These are phyloP conservation scores for Globisporangium takayamanum DNA, from an alignment of 352 stramenopile genomes.

Conservation along the genomic window DNA sequence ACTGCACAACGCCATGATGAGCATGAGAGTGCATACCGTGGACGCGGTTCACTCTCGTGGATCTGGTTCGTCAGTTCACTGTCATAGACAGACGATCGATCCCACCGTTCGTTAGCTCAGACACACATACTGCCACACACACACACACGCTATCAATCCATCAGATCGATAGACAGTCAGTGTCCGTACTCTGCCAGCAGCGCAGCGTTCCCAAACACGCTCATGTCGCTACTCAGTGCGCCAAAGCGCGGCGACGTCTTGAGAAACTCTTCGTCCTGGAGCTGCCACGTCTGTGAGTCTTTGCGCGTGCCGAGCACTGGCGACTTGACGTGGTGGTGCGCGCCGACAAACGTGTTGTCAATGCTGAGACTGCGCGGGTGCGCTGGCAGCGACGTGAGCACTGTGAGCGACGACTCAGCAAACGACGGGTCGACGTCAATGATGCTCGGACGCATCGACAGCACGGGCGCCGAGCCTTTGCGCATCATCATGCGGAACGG, in stretches of 20 bases:
- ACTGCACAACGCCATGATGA: not conserved
- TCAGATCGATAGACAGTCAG: not conserved
- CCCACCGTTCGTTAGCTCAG: not conserved
- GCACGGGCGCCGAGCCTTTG: constrained; percentile 11
- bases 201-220: constrained; percentile 5
- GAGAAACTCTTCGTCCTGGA: constrained; percentile 63
- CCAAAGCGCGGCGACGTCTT: constrained; percentile 47
- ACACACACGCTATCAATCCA: not conserved
- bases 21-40: constrained; percentile 3
- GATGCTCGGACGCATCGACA: constrained; percentile 15
- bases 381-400: constrained; percentile 35
- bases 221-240: constrained; percentile 10
- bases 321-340: constrained; percentile 44
- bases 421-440: constrained; percentile 33
- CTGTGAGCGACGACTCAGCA: constrained; percentile 35
- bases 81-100: not conserved
- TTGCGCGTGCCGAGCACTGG: constrained; percentile 51
- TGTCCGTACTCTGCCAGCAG: constrained; percentile 7
- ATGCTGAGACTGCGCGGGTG: constrained; percentile 39
- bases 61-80: constrained; percentile 16
- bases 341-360: constrained; percentile 26
- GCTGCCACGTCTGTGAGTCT: constrained; percentile 59
- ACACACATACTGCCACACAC: not conserved
- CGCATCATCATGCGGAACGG: constrained; percentile 20
- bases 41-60: constrained; percentile 7